phyloP scores from a whole-genome alignment of 2,329 filamentous ascomycete genomes.

The Chaetomiaceae sp. region DNA sequence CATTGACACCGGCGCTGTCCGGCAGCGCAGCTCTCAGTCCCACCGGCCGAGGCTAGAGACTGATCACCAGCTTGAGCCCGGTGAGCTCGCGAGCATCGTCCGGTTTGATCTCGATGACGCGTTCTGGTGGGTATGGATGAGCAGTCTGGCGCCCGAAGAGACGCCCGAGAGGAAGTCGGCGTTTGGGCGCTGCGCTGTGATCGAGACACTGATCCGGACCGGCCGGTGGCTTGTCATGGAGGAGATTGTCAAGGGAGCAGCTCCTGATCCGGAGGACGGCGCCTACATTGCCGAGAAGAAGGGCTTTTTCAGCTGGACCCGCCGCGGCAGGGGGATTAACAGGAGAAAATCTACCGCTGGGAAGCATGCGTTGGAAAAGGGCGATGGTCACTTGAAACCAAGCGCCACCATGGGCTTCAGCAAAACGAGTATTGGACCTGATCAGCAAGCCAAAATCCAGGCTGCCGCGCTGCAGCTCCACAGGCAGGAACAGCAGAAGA shows the following conservation, averaged over 20 bases:
- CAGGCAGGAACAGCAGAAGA: conserved; percentile 48
- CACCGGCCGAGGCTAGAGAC: conserved; percentile 69
- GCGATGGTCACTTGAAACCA: conserved; percentile 40
- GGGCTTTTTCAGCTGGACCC: conserved; percentile 83
- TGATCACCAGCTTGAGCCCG: conserved; percentile 71
- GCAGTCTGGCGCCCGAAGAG: conserved; percentile 87
- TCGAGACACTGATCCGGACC: conserved; percentile 78
- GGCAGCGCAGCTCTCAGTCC: conserved; percentile 83
- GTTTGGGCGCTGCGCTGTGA: conserved; percentile 87
- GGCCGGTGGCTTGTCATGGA: conserved; percentile 93
- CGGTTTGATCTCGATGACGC: conserved; percentile 84
- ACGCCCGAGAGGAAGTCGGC: conserved; percentile 79
- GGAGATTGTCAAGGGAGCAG: conserved; percentile 91
- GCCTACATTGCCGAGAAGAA: conserved; percentile 96
- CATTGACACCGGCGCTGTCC: conserved; percentile 59
- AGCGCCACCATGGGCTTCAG: conserved; percentile 49
- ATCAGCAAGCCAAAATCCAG: conserved; percentile 90
- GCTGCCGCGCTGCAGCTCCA: conserved; percentile 81
- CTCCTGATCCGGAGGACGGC: conserved; percentile 74
- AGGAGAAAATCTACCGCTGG: conserved; percentile 67
- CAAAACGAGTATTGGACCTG: conserved; percentile 80
- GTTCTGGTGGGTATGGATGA: conserved; percentile 99
- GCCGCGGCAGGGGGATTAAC: conserved; percentile 56
- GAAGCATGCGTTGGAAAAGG: conserved; percentile 53
- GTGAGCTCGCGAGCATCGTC: conserved; percentile 89